Base-by-base conservation (phyloP, 2,329 filamentous ascomycete genomes). In the Nakataea oryzae region DNA sequence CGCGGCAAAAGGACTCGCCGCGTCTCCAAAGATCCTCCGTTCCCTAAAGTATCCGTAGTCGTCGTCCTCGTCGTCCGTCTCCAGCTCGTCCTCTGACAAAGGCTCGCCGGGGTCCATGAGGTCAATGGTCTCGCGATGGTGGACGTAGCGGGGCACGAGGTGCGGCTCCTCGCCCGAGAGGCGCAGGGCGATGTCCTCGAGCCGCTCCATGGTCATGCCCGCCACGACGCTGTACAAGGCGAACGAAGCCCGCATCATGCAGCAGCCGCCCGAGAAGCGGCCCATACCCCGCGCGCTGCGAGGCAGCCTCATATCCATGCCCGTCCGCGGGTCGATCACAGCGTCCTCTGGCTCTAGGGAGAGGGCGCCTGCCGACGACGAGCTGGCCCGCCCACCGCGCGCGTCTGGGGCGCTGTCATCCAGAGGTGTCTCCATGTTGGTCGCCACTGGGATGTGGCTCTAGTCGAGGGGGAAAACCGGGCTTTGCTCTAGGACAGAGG, bases 41-140 rank as follows among this genome's bases (percentile, higher is more conserved):
- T 24, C 21, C 41, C 41, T 8, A 50, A 50, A 50, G 41, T 9
- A 50, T 17, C 8, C 7, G 41, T 12, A 8, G 13, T 32, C 13
- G 30, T 28, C 26, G 3, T 59, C 58, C 30, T 59, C 58, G 17
- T 59, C 58, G 2, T 50, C 58, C 27, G 28, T 21, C 14, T 60
- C 47, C 4, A 47, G 28, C 13, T 54, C 58, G 11, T 54, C 27
- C 27, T 56, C 28, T 2, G 59, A 50, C 7, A 61, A 50, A 11
- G 59, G 59, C 50, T 61, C 59, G 47, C 59, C 59, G 1, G 59
- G 59, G 28, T 61, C 59, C 59, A 61, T 61, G 28, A 61, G 29
- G 41, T 61, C 50, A 21, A 61, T 61, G 28, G 54, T 54, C 54
- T 55, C 28, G n/a, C 54, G 28, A 9, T 32, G 29, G 59, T 61